Base-by-base conservation (phyloP, 106 monocot species). In the Apostasia ramifera region DNA sequence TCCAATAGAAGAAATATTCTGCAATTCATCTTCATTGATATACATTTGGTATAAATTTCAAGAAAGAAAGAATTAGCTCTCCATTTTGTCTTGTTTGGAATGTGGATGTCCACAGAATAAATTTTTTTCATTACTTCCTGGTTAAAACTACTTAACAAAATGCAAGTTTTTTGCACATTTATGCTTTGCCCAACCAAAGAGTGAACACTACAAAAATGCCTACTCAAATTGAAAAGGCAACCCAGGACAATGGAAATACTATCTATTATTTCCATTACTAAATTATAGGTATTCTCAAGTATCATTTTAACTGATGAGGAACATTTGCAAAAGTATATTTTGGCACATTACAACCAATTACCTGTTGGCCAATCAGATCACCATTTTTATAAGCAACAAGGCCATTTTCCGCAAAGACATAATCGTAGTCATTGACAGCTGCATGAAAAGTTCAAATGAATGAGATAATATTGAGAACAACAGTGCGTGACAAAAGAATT, bases 301-400 rank as follows among this genome's bases (percentile, higher is more conserved):
- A 26, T 26, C 26, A 26, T 26, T 26, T 26, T 26, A 26, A 26
- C 26, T 26, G 52, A 52, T 4, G 52, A 52, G 10, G 10, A 52
- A 4, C 4, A 52, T 52, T 10, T 52, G 52, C 4, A 52, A 4
- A 6, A 49, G 5, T 55, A 67, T 47, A 14, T 9, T 44, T 39
- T 45, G 0, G 4, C 15, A 38, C 37, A 43, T 26, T 10, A 40
- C 11, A 45, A 6, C 45, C 46, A 13, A 39, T 63, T 86, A 95
- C 95, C 91, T 95, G 85, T 11, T 47, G 71, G 57, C 80, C 95
- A 63, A 95, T 74, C n/a, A 91, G 88, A 53, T 95, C 72, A 11
- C 95, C 95, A 71, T 79, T 76, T 83, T 86, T 91, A 80, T 91
- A 80, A 67, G 95, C 95, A 71, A 95, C 82, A 75, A 95, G 91